phyloP scores from a whole-genome alignment of 768 basidiomycete genomes.

The Brasilioporus rufonigricans region DNA sequence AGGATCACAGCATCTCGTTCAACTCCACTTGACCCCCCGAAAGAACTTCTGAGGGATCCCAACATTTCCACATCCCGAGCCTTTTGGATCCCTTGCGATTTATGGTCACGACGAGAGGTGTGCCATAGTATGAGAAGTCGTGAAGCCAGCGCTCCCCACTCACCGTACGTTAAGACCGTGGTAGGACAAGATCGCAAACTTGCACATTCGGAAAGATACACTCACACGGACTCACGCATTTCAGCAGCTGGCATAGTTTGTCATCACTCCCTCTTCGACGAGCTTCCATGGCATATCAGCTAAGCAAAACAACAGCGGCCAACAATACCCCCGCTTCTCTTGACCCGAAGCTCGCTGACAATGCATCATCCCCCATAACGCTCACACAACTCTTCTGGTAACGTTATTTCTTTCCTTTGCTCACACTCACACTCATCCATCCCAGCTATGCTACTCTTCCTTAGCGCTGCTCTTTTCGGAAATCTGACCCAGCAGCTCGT shows the following conservation, averaged over 20 bases:
- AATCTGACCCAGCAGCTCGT: conserved; percentile 75
- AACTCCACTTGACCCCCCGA: too few species aligned
- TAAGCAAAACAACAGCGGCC: not conserved
- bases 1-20: too few species aligned
- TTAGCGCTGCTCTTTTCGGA: conserved; percentile 76
- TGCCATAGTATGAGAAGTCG: too few species aligned
- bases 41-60: too few species aligned
- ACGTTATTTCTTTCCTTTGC: conserved; percentile 10
- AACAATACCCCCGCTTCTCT: not conserved
- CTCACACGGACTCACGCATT: not conserved
- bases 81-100: too few species aligned
- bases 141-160: too few species aligned
- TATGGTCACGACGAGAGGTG: too few species aligned
- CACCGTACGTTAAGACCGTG: too few species aligned
- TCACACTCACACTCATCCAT: too few species aligned
- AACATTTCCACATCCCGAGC: too few species aligned
- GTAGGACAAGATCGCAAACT: too few species aligned
- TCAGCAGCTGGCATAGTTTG: not conserved
- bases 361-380: conserved; percentile 32
- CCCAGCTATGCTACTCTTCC: conserved; percentile 69
- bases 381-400: conserved; percentile 52
- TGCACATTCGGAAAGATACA: too few species aligned
- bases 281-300: not conserved
- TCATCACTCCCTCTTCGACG: not conserved
- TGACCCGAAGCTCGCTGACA: not conserved